These are phyloP conservation scores for Sporopachydermia quercuum DNA, from an alignment of 805 yeast species.

Conservation along the genomic window DNA sequence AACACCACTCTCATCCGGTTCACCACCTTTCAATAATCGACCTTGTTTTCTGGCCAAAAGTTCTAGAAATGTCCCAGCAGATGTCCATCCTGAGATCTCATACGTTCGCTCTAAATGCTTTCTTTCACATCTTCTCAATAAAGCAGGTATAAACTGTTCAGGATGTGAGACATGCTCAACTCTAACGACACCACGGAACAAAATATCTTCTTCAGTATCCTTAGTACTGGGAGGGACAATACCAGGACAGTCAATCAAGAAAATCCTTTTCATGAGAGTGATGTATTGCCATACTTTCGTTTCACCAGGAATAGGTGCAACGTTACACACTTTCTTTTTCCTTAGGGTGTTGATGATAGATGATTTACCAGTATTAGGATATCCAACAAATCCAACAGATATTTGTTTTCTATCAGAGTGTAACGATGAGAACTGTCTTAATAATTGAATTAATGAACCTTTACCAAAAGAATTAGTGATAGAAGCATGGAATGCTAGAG, in stretches of 20 bases:
- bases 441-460: slow-evolving; percentile 84
- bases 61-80: slow-evolving; percentile 70
- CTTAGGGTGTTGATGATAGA: slow-evolving; percentile 88
- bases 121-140: slow-evolving; percentile 70
- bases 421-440: slow-evolving; percentile 82
- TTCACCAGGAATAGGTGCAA: slow-evolving; percentile 98
- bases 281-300: slow-evolving; percentile 99
- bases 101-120: slow-evolving; percentile 91
- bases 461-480: slow-evolving; percentile 96
- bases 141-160: slow-evolving; percentile 85
- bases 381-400: slow-evolving; percentile 94
- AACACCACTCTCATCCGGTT: slow-evolving; percentile 90
- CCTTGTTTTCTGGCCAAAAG: slow-evolving; percentile 87
- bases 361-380: slow-evolving; percentile 97
- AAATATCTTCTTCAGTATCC: slow-evolving; percentile 81
- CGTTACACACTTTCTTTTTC: slow-evolving; percentile 89
- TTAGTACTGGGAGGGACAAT: slow-evolving; percentile 90
- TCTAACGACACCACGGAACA: slow-evolving; percentile 94
- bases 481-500: slow-evolving; percentile 95
- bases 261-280: slow-evolving; percentile 89
- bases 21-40: slow-evolving; percentile 89
- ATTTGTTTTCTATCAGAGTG: slow-evolving; percentile 92
- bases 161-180: slow-evolving; percentile 96
- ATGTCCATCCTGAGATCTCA: slow-evolving; percentile 80
- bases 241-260: slow-evolving; percentile 96